These are phyloP conservation scores for Pythium oligandrum DNA, from an alignment of 352 stramenopile genomes.

Conservation along the genomic window DNA sequence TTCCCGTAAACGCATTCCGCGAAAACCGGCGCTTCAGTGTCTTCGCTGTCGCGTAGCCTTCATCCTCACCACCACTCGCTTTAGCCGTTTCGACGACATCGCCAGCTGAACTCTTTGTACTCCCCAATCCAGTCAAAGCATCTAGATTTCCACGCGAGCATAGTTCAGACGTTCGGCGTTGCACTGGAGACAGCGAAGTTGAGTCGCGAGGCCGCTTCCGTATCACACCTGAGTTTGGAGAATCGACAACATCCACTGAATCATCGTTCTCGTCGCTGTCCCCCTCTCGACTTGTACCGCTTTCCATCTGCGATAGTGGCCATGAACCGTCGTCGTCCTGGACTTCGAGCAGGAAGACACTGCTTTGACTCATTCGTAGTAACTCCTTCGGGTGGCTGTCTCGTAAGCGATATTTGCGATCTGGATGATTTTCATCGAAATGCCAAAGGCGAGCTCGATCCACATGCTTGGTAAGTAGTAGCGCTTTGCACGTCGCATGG, in stretches of 20 bases:
- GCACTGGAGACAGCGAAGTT: conserved; percentile 19
- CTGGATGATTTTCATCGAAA: conserved; percentile 65
- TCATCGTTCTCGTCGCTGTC: conserved; percentile 23
- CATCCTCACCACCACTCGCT: conserved; percentile 20
- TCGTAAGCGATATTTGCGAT: conserved; percentile 62
- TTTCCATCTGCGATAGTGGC: conserved; percentile 65
- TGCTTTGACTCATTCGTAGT: conserved; percentile 60
- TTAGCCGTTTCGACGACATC: conserved; percentile 8
- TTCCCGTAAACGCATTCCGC: conserved; percentile 67
- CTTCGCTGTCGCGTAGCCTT: conserved; percentile 19
- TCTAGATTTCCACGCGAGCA: conserved; percentile 72
- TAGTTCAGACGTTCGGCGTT: conserved; percentile 66
- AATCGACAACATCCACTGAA: conserved; percentile 4
- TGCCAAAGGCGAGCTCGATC: conserved; percentile 79
- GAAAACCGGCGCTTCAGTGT: conserved; percentile 66
- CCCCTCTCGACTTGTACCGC: conserved; percentile 7
- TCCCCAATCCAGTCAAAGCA: conserved; percentile 34
- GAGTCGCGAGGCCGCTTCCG: conserved; percentile 32
- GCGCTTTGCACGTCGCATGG: conserved; percentile 63
- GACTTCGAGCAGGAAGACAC: conserved; percentile 76
- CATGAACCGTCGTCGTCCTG: conserved; percentile 84
- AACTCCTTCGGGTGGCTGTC: conserved; percentile 42
- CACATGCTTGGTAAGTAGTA: conserved; percentile 66
- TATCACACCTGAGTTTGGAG: neutral
- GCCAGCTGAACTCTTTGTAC: conserved; percentile 13